Evolutionary conservation across 2,329 filamentous ascomycete species (phyloP).

Genomic region (Albophoma yamanashiensis): DNA sequence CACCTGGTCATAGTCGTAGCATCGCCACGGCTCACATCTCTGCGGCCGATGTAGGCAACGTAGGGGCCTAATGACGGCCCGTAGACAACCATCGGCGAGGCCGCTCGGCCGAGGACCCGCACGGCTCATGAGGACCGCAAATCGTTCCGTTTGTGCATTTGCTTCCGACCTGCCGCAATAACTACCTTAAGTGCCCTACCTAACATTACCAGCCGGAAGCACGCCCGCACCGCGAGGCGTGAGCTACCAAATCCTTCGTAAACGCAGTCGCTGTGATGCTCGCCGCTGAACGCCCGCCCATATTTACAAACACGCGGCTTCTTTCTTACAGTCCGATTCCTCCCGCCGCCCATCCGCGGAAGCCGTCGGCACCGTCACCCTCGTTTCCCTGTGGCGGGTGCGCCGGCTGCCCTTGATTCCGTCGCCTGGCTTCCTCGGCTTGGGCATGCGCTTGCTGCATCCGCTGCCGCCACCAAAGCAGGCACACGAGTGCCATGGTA

Average conservation of each 20-base stretch:
- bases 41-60: background rate
- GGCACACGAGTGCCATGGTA: slow-evolving; percentile 59
- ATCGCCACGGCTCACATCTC: background rate
- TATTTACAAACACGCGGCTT: slow-evolving; percentile 5
- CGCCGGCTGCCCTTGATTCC: slow-evolving; percentile 19
- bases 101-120: background rate
- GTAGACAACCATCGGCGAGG: no score
- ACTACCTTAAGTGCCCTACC: no score
- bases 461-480: slow-evolving; percentile 74
- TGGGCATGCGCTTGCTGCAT: slow-evolving; percentile 47
- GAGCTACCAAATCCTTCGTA: background rate
- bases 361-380: slow-evolving; percentile 10
- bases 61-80: background rate
- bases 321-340: slow-evolving; percentile 19
- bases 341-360: slow-evolving; percentile 25
- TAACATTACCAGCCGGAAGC: background rate
- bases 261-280: slow-evolving; percentile 4
- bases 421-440: slow-evolving; percentile 19
- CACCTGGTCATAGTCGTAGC: no score
- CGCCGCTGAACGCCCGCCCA: slow-evolving; percentile 9
- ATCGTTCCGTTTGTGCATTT: background rate
- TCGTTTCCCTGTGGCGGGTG: slow-evolving; percentile 12
- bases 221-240: background rate
- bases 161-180: background rate
- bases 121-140: background rate